A percentile compares a stretch with the other conserved stretches of the same genome.
Conservation (phyloP, 176 grass and related monocot genomes). For the Avena insularis region DNA sequence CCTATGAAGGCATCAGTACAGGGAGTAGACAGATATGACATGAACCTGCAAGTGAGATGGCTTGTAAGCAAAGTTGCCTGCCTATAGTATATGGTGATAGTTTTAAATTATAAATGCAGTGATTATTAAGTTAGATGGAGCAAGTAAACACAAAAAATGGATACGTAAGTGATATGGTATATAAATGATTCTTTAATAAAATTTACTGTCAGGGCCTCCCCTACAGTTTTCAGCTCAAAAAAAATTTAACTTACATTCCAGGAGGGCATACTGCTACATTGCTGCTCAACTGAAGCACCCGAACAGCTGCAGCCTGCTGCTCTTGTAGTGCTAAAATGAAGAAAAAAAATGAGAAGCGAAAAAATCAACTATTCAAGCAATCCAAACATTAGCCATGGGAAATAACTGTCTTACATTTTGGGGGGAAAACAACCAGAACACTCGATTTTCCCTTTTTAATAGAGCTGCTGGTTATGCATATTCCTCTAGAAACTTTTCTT, state of each 20-base stretch:
- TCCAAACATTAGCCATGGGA: constrained; percentile 24
- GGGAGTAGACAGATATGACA: constrained; percentile 79
- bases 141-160: constrained; percentile 36
- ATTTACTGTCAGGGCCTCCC: too few relatives aligned
- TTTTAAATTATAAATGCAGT: constrained; percentile 37
- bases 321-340: constrained; percentile 74
- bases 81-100: constrained; percentile 27
- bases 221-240: too few relatives aligned
- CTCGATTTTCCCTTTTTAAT: constrained; percentile 67
- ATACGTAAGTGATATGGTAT: constrained; percentile 27
- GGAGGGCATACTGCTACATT: constrained; percentile 89
- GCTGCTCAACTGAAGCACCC: constrained; percentile 85
- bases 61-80: constrained; percentile 27
- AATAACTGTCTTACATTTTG: constrained; percentile 75
- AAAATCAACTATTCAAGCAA: constrained; percentile 28
- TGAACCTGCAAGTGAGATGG: constrained; percentile 65
- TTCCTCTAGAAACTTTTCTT: constrained; percentile 70
- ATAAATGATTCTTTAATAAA: background rate
- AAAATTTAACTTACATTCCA: constrained; percentile 65
- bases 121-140: constrained; percentile 1
- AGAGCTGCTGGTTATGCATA: constrained; percentile 79
- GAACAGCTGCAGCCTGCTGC: constrained; percentile 68
- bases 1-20: constrained; percentile 64
- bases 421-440: constrained; percentile 88
- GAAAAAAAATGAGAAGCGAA: constrained; percentile 40